Conservation (phyloP, 2,329 filamentous ascomycete genomes). For the Aspergillus candidus region DNA sequence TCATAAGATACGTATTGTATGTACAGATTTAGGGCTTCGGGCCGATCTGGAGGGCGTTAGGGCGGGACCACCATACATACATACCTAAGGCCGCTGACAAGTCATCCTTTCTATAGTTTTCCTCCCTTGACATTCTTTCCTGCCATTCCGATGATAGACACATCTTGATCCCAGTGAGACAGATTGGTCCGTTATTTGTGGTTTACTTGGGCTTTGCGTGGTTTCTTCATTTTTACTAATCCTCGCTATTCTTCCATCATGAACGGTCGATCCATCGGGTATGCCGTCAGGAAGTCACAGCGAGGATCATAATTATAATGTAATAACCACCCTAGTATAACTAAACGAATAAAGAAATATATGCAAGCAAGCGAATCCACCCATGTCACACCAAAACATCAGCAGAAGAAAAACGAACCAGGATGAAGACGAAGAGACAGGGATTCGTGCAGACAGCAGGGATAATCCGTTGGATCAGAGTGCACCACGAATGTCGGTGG, state of each 20-base stretch:
- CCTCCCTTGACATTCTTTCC: background rate
- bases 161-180: no score
- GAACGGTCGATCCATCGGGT: no score
- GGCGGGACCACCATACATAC: constrained; percentile 12
- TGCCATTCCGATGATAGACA: background rate
- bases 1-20: constrained; percentile 4
- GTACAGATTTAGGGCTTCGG: constrained; percentile 13
- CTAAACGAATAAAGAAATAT: background rate
- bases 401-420: constrained; percentile 12
- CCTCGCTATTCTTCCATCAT: no score
- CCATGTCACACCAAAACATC: constrained; percentile 16
- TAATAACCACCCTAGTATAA: background rate
- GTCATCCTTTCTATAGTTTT: constrained; percentile 5
- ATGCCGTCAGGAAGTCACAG: no score
- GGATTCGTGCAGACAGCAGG: constrained; percentile 17
- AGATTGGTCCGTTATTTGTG: no score
- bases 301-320: background rate
- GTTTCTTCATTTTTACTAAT: background rate
- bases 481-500: constrained; percentile 17
- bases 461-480: constrained; percentile 17
- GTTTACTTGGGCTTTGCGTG: background rate
- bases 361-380: constrained; percentile 19
- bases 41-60: constrained; percentile 19
- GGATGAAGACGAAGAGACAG: constrained; percentile 12
- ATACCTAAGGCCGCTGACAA: constrained; percentile 10